Conservation (phyloP, 1,284 basidiomycete species). For the Schizopora paradoxa region DNA sequence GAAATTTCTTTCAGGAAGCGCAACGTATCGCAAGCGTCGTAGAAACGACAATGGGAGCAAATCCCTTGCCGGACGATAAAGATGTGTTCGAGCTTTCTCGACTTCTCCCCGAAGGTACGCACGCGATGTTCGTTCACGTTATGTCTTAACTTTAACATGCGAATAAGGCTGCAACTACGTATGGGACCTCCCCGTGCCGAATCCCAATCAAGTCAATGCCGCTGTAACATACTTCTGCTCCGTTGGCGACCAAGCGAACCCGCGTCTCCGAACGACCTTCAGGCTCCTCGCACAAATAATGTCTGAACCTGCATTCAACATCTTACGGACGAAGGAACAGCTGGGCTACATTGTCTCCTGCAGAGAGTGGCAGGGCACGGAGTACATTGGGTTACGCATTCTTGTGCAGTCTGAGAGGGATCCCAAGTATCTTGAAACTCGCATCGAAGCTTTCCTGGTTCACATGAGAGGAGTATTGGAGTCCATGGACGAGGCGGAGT, state of each 20-base stretch:
- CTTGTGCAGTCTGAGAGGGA: slow-evolving; percentile 88
- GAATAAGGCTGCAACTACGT: slow-evolving; percentile 63
- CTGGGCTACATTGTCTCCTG: slow-evolving; percentile 87
- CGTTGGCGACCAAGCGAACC: slow-evolving; percentile 57
- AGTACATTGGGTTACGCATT: slow-evolving; percentile 78
- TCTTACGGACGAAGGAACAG: slow-evolving; percentile 94
- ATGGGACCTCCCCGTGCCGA: slow-evolving; percentile 70
- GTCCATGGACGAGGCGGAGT: slow-evolving; percentile 56
- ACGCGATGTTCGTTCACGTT: slow-evolving; percentile 13
- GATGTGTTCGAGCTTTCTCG: slow-evolving; percentile 57
- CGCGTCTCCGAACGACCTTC: slow-evolving; percentile 52
- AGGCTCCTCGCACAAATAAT: slow-evolving; percentile 73
- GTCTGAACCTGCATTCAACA: slow-evolving; percentile 88
- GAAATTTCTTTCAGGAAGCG: slow-evolving; percentile 57
- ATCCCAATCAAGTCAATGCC: slow-evolving; percentile 86
- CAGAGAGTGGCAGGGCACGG: slow-evolving; percentile 52
- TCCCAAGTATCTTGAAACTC: slow-evolving; percentile 80
- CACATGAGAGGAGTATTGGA: slow-evolving; percentile 57
- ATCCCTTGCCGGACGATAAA: slow-evolving; percentile 51
- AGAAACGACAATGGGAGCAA: slow-evolving; percentile 62
- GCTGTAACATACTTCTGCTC: slow-evolving; percentile 77
- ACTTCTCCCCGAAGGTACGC: slow-evolving; percentile 60
- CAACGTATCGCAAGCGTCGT: slow-evolving; percentile 66
- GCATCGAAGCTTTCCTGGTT: slow-evolving; percentile 85
- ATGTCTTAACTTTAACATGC: slow-evolving; percentile 18